A percentile compares a stretch with the other conserved stretches of the same genome.
These are phyloP conservation scores for Myochromella boudieri DNA, from an alignment of 768 basidiomycete genomes.

Conservation along the genomic window DNA sequence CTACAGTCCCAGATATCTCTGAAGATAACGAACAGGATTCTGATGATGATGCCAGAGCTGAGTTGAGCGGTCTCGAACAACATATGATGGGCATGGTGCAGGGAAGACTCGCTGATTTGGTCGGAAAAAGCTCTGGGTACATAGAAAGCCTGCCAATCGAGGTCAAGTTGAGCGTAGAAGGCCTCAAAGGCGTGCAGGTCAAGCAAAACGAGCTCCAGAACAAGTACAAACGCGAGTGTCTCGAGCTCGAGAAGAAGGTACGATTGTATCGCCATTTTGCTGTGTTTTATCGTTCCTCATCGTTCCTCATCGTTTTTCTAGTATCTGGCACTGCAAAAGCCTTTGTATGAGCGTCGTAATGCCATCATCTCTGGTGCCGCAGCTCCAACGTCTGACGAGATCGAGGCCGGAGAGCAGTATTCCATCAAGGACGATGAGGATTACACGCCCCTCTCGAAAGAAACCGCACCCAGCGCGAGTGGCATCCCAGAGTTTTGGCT, in stretches of 20 bases:
- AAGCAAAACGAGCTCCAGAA: slow-evolving; percentile 90
- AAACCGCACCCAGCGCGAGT: slow-evolving; percentile 36
- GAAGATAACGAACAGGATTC: slow-evolving; percentile 78
- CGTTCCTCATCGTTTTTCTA: slow-evolving; percentile 26
- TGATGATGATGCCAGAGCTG: slow-evolving; percentile 22
- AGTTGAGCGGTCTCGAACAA: slow-evolving; percentile 45
- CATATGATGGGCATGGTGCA: slow-evolving; percentile 88
- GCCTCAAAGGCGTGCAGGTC: slow-evolving; percentile 90
- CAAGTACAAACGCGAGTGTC: slow-evolving; percentile 92
- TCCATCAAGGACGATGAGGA: slow-evolving; percentile 76
- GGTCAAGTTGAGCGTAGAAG: slow-evolving; percentile 85
- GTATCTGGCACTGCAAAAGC: slow-evolving; percentile 78
- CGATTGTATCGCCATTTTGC: slow-evolving; percentile 19
- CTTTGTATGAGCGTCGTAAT: slow-evolving; percentile 83
- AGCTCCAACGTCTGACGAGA: slow-evolving; percentile 76
- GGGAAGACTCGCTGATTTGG: slow-evolving; percentile 76
- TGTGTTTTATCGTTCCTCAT: not conserved
- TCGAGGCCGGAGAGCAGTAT: slow-evolving; percentile 74
- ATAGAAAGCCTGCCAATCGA: slow-evolving; percentile 83
- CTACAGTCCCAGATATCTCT: slow-evolving; percentile 84
- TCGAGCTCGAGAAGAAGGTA: slow-evolving; percentile 96
- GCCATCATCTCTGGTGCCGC: slow-evolving; percentile 80
- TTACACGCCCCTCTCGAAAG: slow-evolving; percentile 61
- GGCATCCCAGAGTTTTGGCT: slow-evolving; percentile 98
- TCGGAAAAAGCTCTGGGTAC: slow-evolving; percentile 94